Conservation (phyloP, 495 filamentous ascomycete species). For the Aspergillus coremiiformis region DNA sequence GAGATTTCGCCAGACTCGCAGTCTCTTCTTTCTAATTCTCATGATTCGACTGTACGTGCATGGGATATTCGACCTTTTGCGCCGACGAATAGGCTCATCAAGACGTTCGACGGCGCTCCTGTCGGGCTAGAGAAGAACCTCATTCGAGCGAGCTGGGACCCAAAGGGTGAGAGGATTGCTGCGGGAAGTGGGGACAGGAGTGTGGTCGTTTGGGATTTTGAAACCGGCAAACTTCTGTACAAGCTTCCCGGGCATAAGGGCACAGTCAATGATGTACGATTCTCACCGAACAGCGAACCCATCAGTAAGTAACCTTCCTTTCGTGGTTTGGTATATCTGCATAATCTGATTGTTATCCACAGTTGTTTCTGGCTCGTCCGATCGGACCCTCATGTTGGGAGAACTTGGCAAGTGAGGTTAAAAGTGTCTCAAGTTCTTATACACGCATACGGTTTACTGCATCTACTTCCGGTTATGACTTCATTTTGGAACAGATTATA, state of each 20-base stretch:
- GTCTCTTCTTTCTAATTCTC: constrained; percentile 81
- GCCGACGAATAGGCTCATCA: constrained; percentile 72
- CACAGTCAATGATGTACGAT: constrained; percentile 89
- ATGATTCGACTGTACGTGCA: constrained; percentile 86
- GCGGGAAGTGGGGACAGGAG: constrained; percentile 86
- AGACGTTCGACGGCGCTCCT: constrained; percentile 82
- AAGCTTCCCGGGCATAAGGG: constrained; percentile 95
- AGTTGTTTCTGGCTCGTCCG: constrained; percentile 84
- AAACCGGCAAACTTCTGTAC: constrained; percentile 78
- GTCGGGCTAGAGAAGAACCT: constrained; percentile 87
- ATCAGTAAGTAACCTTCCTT: constrained; percentile 72
- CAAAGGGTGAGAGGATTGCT: constrained; percentile 75
- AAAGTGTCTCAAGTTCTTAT: neutral
- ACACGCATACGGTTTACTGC: neutral
- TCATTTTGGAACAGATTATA: neutral
- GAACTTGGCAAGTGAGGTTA: constrained; percentile 55
- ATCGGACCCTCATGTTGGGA: constrained; percentile 69
- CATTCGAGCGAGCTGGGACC: constrained; percentile 83
- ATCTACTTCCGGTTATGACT: neutral
- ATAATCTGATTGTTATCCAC: constrained; percentile 9
- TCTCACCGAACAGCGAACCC: constrained; percentile 75
- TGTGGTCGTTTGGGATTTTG: constrained; percentile 81
- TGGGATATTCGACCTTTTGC: constrained; percentile 98
- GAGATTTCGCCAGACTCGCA: constrained; percentile 87
- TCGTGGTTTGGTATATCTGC: neutral